phyloP scores from a whole-genome alignment of 441 rosid genomes.

The Adansonia rubrostipa region DNA sequence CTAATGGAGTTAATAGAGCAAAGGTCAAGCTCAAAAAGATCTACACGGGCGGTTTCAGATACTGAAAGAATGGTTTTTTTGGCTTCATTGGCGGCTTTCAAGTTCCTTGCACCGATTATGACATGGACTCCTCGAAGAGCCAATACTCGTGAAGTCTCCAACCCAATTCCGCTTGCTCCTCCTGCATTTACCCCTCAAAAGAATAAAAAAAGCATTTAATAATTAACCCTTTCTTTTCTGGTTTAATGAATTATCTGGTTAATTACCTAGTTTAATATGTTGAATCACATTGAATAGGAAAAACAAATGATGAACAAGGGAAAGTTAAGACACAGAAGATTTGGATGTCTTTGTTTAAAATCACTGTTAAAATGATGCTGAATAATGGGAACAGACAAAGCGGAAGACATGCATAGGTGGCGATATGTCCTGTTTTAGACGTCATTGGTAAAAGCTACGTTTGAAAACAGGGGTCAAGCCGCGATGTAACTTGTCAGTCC shows the following conservation, averaged over 20 bases:
- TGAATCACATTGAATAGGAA: too few relatives aligned
- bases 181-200: constrained; percentile 44
- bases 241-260: not conserved
- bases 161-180: constrained; percentile 89
- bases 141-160: constrained; percentile 85
- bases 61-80: constrained; percentile 47
- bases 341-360: too few relatives aligned
- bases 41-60: constrained; percentile 41
- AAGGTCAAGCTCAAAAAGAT: constrained; percentile 58
- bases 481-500: not conserved
- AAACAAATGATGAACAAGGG: too few relatives aligned
- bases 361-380: too few relatives aligned
- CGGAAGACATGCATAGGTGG: too few relatives aligned
- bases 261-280: not conserved
- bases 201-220: not conserved
- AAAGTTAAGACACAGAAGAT: too few relatives aligned
- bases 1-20: constrained; percentile 54
- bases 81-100: constrained; percentile 69
- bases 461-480: not conserved
- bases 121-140: constrained; percentile 72
- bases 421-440: too few relatives aligned
- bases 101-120: constrained; percentile 80
- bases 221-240: not conserved
- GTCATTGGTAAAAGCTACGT: not conserved
- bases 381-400: too few relatives aligned